Percentiles rank a stretch among this genome's conserved stretches.
These are phyloP conservation scores for Rosa multiflora DNA, from an alignment of 306 rosid genomes.

Conservation along the genomic window DNA sequence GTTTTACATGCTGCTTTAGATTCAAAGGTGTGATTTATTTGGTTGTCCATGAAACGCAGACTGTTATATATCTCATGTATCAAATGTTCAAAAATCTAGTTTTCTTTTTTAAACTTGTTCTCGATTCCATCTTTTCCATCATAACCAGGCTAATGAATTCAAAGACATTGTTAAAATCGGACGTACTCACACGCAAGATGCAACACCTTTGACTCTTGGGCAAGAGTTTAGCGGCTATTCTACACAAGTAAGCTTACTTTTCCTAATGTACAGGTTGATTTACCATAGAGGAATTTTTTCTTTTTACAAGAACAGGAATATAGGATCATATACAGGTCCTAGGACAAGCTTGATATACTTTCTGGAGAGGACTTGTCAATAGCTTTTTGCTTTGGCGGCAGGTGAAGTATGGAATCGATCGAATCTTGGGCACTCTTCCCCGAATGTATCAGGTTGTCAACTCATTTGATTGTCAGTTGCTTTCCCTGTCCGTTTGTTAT, in stretches of 20 bases:
- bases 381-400: slow-evolving; percentile 40
- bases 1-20: slow-evolving; percentile 61
- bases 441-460: slow-evolving; percentile 80
- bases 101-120: neutral
- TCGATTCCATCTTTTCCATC: slow-evolving; percentile 5
- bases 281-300: neutral
- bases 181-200: slow-evolving; percentile 95
- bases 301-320: slow-evolving; percentile 7
- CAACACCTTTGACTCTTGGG: slow-evolving; percentile 97
- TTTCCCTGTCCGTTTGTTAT: slow-evolving; percentile 7
- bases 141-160: slow-evolving; percentile 79
- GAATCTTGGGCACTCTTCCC: slow-evolving; percentile 73
- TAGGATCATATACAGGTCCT: neutral
- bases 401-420: slow-evolving; percentile 88
- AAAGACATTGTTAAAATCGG: slow-evolving; percentile 96
- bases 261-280: slow-evolving; percentile 81
- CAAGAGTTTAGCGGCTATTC: slow-evolving; percentile 98
- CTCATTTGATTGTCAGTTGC: slow-evolving; percentile 4
- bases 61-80: neutral
- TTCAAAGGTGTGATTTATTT: slow-evolving; percentile 67
- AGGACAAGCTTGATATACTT: slow-evolving; percentile 14
- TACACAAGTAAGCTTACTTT: slow-evolving; percentile 65
- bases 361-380: slow-evolving; percentile 21
- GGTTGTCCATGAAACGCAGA: neutral
- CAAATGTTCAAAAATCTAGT: neutral